These are phyloP conservation scores for Tricladium varicosporioides DNA, from an alignment of 2,329 filamentous ascomycete species.

Conservation along the genomic window DNA sequence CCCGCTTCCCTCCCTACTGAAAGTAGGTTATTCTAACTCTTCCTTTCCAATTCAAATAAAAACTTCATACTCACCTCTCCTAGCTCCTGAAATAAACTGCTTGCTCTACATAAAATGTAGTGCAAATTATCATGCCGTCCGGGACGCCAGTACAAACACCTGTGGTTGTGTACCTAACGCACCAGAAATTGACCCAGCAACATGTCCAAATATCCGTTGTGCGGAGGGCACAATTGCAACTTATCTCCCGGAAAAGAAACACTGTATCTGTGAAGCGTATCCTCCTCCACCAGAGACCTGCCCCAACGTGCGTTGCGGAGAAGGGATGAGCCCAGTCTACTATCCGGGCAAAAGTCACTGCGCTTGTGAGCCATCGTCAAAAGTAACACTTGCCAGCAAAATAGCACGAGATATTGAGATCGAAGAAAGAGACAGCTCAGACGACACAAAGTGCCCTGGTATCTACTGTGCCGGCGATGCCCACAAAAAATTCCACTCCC, in stretches of 20 bases:
- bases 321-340: too few relatives aligned
- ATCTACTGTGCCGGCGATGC: constrained; percentile 16
- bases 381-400: too few relatives aligned
- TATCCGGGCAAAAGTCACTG: too few relatives aligned
- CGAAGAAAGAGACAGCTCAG: too few relatives aligned
- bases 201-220: constrained; percentile 19
- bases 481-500: constrained; percentile 9
- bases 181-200: constrained; percentile 7
- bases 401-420: too few relatives aligned
- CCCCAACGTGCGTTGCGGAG: too few relatives aligned
- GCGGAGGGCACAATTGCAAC: constrained; percentile 13
- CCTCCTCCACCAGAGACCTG: neutral
- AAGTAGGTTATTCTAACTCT: neutral
- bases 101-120: neutral
- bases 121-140: neutral
- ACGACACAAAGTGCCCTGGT: constrained; percentile 2
- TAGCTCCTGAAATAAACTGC: neutral
- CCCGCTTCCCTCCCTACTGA: neutral
- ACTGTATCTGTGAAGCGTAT: constrained; percentile 19
- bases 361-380: too few relatives aligned
- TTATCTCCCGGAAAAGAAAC: constrained; percentile 14
- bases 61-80: neutral
- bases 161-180: neutral
- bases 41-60: neutral
- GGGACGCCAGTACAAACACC: neutral